phyloP scores from a whole-genome alignment of 2,329 filamentous ascomycete species.

The Fusarium keratoplasticum region DNA sequence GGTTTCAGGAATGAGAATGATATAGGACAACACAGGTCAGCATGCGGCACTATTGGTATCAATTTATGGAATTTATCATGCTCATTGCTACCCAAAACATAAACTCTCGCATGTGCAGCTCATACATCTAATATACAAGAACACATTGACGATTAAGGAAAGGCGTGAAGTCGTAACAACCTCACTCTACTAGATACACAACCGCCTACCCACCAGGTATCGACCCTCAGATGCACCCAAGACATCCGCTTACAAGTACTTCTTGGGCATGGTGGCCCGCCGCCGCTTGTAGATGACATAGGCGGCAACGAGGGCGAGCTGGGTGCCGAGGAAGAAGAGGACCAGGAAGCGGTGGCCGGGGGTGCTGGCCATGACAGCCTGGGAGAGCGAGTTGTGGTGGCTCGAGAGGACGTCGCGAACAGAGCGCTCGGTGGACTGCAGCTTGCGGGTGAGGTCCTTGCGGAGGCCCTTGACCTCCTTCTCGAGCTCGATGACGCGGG shows the following conservation, averaged over 20 bases:
- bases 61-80: slow-evolving; percentile 32
- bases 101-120: slow-evolving; percentile 30
- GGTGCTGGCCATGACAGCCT: slow-evolving; percentile 60
- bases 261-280: slow-evolving; percentile 83
- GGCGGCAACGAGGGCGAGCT: slow-evolving; percentile 74
- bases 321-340: slow-evolving; percentile 78
- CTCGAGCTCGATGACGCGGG: slow-evolving; percentile 65
- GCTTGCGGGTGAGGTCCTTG: slow-evolving; percentile 61
- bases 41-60: slow-evolving; percentile 2
- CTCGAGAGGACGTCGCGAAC: slow-evolving; percentile 64
- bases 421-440: slow-evolving; percentile 62
- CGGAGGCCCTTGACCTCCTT: slow-evolving; percentile 68
- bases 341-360: slow-evolving; percentile 68
- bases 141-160: slow-evolving; percentile 16
- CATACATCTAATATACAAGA: slow-evolving; percentile 37
- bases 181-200: slow-evolving; percentile 28
- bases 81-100: slow-evolving; percentile 35
- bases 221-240: background rate
- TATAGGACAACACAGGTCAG: background rate
- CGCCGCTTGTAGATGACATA: slow-evolving; percentile 86
- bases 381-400: slow-evolving; percentile 62
- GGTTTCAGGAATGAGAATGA: slow-evolving; percentile 9
- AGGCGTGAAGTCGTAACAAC: slow-evolving; percentile 18
- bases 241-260: slow-evolving; percentile 74
- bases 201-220: background rate